Base-by-base conservation (phyloP, 129 eudicot genomes). In the Ambrosia trifida region DNA sequence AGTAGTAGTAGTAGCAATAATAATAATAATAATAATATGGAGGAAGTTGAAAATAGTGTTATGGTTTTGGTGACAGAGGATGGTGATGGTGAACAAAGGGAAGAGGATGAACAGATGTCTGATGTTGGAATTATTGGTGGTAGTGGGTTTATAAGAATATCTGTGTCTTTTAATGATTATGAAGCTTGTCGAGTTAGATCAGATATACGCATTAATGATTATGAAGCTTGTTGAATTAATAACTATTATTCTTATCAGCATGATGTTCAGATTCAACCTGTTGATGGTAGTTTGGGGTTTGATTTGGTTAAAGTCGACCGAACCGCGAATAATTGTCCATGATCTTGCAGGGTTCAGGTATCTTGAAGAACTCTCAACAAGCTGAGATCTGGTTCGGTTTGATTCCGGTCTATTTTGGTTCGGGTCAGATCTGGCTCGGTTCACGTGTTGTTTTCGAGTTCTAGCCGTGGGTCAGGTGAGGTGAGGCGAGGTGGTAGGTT, bases 81-180 rank as follows among this genome's bases (percentile, higher is more conserved):
- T 6, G 36, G 36, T 30, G 30, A 7, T 66, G 61, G 46, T 4
- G 70, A 66, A 19, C 71, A 72, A 50, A 51, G 54, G 24, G 85
- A 70, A 32, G 45, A n/a, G 10, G 85, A 64, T 66, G 31, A 45
- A 64, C 58, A 35, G 31, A 73, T 38, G 13, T 66, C 67, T 52
- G 76, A 77, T 17, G 38, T 70, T 32, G 81, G 74, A 54, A 56
- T 77, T n/a, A 76, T 19, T 61, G 80, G 80, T 77, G 76, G 56
- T 10, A 57, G 81, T 70, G 81, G 82, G 20, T 53, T 38, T 40
- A 57, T 79, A 61, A 84, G 89, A 59, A 87, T 89, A 60, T 84
- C 94, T 20, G 75, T 87, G 64, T 87, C 94, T 31, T 18, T 82
- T 80, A 85, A 84, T 77, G 69, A 72, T 66, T 73, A 70, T 46